Evolutionary conservation across 2,329 filamentous ascomycete species (phyloP).

Genomic region (Fusarium chlamydosporum): DNA sequence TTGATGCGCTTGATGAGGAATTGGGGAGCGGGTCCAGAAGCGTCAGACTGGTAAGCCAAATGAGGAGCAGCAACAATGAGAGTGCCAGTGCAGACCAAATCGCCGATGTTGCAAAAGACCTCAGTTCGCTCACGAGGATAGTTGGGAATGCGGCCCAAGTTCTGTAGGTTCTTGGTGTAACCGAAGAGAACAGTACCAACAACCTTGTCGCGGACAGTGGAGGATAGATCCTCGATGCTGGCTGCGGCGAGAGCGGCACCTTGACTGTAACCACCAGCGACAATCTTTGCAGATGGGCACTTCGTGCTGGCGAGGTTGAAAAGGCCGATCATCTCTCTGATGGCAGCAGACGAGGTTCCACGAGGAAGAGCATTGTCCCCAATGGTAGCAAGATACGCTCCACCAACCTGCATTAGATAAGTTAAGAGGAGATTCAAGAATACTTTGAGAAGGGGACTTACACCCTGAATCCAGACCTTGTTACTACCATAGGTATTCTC

Average conservation of each 20-base stretch:
- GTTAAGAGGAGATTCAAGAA: fast-evolving
- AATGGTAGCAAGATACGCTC: conserved; percentile 56
- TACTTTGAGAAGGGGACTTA: conserved; percentile 30
- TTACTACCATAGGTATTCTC: conserved; percentile 45
- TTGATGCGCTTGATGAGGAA: conserved; percentile 35
- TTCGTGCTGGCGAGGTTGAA: conserved; percentile 59
- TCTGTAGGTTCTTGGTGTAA: conserved; percentile 61
- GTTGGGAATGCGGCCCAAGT: conserved; percentile 57
- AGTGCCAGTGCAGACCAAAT: conserved; percentile 57
- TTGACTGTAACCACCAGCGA: conserved; percentile 60
- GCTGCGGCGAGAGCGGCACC: conserved; percentile 62
- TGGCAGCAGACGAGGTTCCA: conserved; percentile 57
- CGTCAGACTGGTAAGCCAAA: conserved; percentile 31
- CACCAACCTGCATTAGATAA: conserved; percentile 33
- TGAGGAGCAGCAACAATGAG: conserved; percentile 48
- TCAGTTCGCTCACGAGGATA: conserved; percentile 54
- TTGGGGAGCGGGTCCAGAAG: conserved; percentile 28
- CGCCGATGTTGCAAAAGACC: conserved; percentile 56
- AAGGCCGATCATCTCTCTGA: conserved; percentile 59
- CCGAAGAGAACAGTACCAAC: conserved; percentile 57
- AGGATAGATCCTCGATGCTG: conserved; percentile 55
- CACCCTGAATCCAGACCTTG: conserved; percentile 61
- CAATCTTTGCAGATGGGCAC: conserved; percentile 60
- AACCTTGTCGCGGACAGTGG: conserved; percentile 53
- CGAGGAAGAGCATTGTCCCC: conserved; percentile 56